A percentile compares a stretch with the other conserved stretches of the same genome.
phyloP scores from a whole-genome alignment of 495 filamentous ascomycete genomes.

The Pyrenula massariospora region DNA sequence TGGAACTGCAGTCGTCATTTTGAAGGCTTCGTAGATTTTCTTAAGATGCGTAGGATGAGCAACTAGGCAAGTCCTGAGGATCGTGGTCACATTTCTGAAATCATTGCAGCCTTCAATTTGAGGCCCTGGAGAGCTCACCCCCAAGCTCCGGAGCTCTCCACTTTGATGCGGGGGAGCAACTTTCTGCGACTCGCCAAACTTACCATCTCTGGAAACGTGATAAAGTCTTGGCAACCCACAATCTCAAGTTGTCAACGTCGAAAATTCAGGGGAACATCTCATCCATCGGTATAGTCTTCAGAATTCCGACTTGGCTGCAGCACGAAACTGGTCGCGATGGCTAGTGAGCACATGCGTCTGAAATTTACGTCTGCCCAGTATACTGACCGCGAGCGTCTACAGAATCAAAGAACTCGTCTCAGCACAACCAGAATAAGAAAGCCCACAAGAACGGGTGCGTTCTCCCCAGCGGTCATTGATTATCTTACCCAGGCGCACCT shows the following conservation, averaged over 20 bases:
- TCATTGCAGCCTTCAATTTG: neutral
- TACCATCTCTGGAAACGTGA: neutral
- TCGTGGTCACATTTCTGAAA: neutral
- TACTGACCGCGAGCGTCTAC: conserved; percentile 3
- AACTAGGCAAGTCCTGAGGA: neutral
- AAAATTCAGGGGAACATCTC: neutral
- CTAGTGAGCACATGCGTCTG: neutral
- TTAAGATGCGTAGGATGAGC: no score
- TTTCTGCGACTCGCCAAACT: neutral
- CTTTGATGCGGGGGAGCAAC: no score
- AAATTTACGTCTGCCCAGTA: neutral
- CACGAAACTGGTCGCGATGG: neutral
- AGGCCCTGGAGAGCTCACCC: neutral
- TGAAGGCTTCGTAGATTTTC: neutral
- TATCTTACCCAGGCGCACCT: neutral
- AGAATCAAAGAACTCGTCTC: conserved; percentile 99
- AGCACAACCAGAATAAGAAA: conserved; percentile 96
- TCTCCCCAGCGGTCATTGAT: conserved; percentile 3
- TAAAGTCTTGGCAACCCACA: neutral
- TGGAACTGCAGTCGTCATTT: conserved; percentile 67
- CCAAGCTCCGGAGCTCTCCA: no score
- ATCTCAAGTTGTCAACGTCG: neutral
- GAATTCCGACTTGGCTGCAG: neutral
- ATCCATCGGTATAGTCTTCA: no score
- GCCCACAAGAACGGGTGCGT: conserved; percentile 93